Evolutionary conservation across 2,329 filamentous ascomycete species (phyloP).

Genomic region (Stagonosporopsis cucurbitacearum): DNA sequence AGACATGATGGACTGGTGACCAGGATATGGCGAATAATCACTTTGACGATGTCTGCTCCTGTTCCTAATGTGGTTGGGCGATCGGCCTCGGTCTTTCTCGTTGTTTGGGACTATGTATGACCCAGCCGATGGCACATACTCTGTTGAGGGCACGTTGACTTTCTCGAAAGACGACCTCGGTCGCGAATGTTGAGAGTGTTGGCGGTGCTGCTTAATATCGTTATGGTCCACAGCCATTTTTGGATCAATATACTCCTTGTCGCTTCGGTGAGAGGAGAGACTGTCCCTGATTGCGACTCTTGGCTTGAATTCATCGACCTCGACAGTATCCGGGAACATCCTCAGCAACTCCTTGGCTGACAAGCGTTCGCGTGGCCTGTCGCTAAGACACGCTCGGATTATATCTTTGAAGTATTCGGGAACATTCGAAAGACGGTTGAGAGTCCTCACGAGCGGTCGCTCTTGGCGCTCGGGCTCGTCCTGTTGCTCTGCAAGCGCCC

Average conservation of each 20-base stretch:
- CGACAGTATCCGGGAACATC: slow-evolving; percentile 37
- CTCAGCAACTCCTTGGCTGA: slow-evolving; percentile 74
- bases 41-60: slow-evolving; percentile 41
- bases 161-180: slow-evolving; percentile 43
- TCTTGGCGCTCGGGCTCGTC: slow-evolving; percentile 86
- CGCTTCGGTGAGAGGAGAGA: slow-evolving; percentile 51
- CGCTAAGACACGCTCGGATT: slow-evolving; percentile 77
- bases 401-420: slow-evolving; percentile 81
- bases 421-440: slow-evolving; percentile 55
- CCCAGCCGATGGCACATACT: slow-evolving; percentile 53
- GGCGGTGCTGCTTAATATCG: slow-evolving; percentile 48
- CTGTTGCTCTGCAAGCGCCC: slow-evolving; percentile 84
- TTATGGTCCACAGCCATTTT: slow-evolving; percentile 52
- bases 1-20: slow-evolving; percentile 47
- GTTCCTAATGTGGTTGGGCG: slow-evolving; percentile 25
- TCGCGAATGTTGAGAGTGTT: slow-evolving; percentile 26
- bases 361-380: slow-evolving; percentile 73
- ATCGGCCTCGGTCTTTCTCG: slow-evolving; percentile 34
- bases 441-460: slow-evolving; percentile 63
- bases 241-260: slow-evolving; percentile 58
- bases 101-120: slow-evolving; percentile 51
- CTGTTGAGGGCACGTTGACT: slow-evolving; percentile 48
- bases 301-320: slow-evolving; percentile 23
- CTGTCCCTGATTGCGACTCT: slow-evolving; percentile 38
- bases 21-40: slow-evolving; percentile 45